Evolutionary conservation across 2,329 filamentous ascomycete genomes (phyloP).

Genomic region (Talaromyces verruculosus): DNA sequence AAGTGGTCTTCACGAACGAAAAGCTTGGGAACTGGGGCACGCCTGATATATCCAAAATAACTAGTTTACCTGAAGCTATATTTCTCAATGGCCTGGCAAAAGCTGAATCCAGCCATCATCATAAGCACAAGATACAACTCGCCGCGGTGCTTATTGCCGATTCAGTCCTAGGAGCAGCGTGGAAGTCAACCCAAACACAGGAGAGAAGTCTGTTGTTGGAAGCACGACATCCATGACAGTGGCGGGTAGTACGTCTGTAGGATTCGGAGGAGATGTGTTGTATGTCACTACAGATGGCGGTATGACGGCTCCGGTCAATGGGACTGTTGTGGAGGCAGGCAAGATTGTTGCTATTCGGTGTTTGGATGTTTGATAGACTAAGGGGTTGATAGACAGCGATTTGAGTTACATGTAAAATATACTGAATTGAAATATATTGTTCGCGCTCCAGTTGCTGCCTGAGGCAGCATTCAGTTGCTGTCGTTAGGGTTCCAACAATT

Average conservation of each 20-base stretch:
- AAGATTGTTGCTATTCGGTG: neutral
- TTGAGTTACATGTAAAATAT: neutral
- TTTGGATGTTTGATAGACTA: neutral
- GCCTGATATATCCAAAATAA: neutral
- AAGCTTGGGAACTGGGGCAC: neutral
- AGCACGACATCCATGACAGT: neutral
- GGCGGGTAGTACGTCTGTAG: neutral
- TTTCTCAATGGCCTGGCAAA: conserved; percentile 44
- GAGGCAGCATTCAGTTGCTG: no score
- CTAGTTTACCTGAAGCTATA: conserved; percentile 17
- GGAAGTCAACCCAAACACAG: neutral
- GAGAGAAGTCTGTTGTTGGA: neutral
- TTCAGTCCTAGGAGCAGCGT: neutral
- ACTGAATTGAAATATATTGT: neutral
- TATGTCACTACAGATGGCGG: neutral
- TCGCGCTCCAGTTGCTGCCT: no score
- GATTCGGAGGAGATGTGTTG: neutral
- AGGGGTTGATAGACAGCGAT: neutral
- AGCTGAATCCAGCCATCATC: neutral
- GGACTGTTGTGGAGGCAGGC: neutral
- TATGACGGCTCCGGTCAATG: neutral
- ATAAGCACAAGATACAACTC: neutral
- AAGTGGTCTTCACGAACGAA: neutral
- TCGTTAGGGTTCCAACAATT: no score
- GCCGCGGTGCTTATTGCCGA: neutral